Evolutionary conservation across 2,329 filamentous ascomycete species (phyloP).

Genomic region (Penicillium sp.): DNA sequence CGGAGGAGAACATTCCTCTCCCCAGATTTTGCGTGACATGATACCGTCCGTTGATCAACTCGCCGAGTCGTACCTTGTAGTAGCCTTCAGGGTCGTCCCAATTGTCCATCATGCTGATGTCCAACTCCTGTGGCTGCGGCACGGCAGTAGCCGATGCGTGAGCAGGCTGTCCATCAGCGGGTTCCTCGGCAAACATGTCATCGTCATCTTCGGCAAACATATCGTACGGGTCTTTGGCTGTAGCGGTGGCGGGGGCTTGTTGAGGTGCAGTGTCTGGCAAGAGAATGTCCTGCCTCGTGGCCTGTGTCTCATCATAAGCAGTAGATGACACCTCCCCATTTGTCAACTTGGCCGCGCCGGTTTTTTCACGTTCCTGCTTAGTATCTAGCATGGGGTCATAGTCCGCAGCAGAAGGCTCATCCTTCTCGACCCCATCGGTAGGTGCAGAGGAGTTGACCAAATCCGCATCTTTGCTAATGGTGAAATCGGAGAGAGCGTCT

Average conservation of each 20-base stretch:
- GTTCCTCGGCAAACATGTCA: slow-evolving; percentile 87
- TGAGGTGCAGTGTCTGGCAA: slow-evolving; percentile 33
- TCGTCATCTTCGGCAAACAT: slow-evolving; percentile 59
- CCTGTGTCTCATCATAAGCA: slow-evolving; percentile 55
- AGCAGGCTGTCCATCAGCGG: slow-evolving; percentile 41
- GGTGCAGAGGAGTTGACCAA: slow-evolving; percentile 52
- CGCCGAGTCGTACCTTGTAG: slow-evolving; percentile 89
- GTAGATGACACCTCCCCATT: slow-evolving; percentile 51
- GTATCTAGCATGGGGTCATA: slow-evolving; percentile 87
- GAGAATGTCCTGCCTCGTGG: slow-evolving; percentile 48
- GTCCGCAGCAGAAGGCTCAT: slow-evolving; percentile 84
- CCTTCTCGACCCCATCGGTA: slow-evolving; percentile 47
- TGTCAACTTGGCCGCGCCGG: slow-evolving; percentile 55
- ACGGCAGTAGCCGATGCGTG: slow-evolving; percentile 45
- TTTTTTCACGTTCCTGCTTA: slow-evolving; percentile 71
- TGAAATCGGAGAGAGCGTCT: slow-evolving; percentile 54
- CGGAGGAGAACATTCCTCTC: slow-evolving; percentile 92
- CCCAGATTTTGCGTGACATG: slow-evolving; percentile 82
- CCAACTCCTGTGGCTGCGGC: slow-evolving; percentile 53
- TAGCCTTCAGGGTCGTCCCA: slow-evolving; percentile 93
- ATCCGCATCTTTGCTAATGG: slow-evolving; percentile 61
- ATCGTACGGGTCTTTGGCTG: slow-evolving; percentile 51
- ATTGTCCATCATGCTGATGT: slow-evolving; percentile 78
- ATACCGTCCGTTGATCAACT: slow-evolving; percentile 83
- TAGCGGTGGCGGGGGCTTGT: slow-evolving; percentile 34